phyloP scores from a whole-genome alignment of 2,329 filamentous ascomycete species.

The Colletotrichum paranaense region DNA sequence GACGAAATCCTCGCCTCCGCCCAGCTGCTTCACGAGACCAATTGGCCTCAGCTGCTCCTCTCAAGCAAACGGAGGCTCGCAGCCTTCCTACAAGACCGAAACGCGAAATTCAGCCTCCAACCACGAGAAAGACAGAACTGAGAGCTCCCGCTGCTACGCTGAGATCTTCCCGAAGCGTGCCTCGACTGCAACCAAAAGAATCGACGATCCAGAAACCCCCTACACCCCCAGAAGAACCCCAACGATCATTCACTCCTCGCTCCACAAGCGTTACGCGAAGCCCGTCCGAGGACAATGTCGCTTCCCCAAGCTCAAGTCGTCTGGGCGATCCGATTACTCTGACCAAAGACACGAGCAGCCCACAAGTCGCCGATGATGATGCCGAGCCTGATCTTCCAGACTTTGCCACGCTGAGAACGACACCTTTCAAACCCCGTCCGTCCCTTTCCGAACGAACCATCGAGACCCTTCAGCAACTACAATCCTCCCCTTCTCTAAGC shows the following conservation, averaged over 20 bases:
- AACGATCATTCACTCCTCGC: slow-evolving; percentile 40
- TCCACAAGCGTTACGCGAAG: slow-evolving; percentile 45
- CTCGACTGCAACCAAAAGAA: slow-evolving; percentile 28
- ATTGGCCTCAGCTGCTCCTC: slow-evolving; percentile 30
- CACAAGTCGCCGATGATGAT: slow-evolving; percentile 32
- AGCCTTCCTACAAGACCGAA: slow-evolving; percentile 25
- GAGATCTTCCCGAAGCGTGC: slow-evolving; percentile 9
- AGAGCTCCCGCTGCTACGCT: slow-evolving; percentile 2
- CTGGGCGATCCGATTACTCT: slow-evolving; percentile 17
- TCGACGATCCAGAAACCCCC: slow-evolving; percentile 28
- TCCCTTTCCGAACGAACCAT: slow-evolving; percentile 88
- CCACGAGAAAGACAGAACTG: slow-evolving; percentile 25
- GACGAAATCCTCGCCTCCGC: slow-evolving; percentile 48
- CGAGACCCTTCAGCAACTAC: slow-evolving; percentile 82
- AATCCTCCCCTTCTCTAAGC: slow-evolving; percentile 78
- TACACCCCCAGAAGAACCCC: slow-evolving; percentile 35
- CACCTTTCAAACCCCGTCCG: slow-evolving; percentile 49
- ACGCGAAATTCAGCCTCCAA: slow-evolving; percentile 34
- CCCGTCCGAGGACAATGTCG: slow-evolving; percentile 39
- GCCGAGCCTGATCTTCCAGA: slow-evolving; percentile 11
- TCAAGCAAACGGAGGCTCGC: slow-evolving; percentile 16
- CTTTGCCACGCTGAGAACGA: slow-evolving; percentile 36
- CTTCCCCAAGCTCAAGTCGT: slow-evolving; percentile 14
- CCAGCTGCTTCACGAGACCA: slow-evolving; percentile 46
- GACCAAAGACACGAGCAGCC: slow-evolving; percentile 3